Evolutionary conservation across 106 monocot species (phyloP).

Genomic region (Hemerocallis citrina): DNA sequence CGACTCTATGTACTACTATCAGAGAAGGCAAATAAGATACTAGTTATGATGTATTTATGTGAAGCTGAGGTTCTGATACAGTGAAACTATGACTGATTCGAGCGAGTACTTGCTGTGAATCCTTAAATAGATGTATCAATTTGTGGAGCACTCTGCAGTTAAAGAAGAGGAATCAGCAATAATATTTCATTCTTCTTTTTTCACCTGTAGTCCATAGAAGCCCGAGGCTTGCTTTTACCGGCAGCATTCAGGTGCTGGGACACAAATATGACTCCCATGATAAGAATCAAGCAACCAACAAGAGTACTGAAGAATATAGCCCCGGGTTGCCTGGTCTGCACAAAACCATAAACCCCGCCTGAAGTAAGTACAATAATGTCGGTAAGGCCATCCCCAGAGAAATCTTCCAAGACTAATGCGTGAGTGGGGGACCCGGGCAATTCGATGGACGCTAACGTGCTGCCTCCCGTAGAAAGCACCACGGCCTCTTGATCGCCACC

Average conservation of each 20-base stretch:
- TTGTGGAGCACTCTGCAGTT: too few species aligned
- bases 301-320: slow-evolving; percentile 92
- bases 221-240: slow-evolving; percentile 61
- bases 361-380: slow-evolving; percentile 78
- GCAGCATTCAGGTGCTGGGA: slow-evolving; percentile 62
- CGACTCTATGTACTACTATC: too few species aligned
- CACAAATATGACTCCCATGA: slow-evolving; percentile 84
- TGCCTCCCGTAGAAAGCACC: slow-evolving; percentile 65
- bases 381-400: slow-evolving; percentile 75
- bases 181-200: too few species aligned
- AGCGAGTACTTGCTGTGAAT: neutral
- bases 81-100: neutral
- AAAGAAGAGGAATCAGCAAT: too few species aligned
- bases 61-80: neutral
- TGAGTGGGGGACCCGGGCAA: slow-evolving; percentile 81
- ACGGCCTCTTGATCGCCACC: slow-evolving; percentile 88
- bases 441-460: slow-evolving; percentile 46
- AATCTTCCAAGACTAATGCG: slow-evolving; percentile 66
- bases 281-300: slow-evolving; percentile 82
- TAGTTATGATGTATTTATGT: neutral
- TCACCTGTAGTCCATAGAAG: slow-evolving; percentile 49
- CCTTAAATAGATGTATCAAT: neutral
- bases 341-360: slow-evolving; percentile 71
- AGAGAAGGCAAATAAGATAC: too few species aligned
- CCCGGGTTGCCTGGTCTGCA: slow-evolving; percentile 84